These are phyloP conservation scores for Aegle marmelos DNA, from an alignment of 345 rosid genomes.

Conservation along the genomic window DNA sequence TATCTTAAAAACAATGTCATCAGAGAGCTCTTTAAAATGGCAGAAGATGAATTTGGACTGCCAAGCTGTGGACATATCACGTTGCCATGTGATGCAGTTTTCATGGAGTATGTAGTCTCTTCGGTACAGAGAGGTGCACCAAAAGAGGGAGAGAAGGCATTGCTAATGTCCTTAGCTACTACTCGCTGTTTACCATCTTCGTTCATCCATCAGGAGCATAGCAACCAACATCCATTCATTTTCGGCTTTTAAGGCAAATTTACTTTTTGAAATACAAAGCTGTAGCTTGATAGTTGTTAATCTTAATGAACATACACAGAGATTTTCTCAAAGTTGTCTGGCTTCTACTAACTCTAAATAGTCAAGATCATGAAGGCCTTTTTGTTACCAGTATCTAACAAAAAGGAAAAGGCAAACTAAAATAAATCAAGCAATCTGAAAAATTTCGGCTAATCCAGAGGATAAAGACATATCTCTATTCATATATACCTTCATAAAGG, in stretches of 20 bases:
- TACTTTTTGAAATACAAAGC: not conserved
- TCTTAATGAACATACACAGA: not conserved
- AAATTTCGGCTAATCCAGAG: not conserved
- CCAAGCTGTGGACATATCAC: slow-evolving; percentile 10
- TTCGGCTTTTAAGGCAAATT: not conserved
- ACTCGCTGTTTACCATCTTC: not conserved
- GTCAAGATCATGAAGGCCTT: not conserved
- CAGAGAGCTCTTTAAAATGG: slow-evolving; percentile 10
- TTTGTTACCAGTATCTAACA: not conserved
- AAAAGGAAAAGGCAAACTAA: not conserved
- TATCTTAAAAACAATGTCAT: not conserved
- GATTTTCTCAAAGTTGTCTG: not conserved
- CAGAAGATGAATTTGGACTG: slow-evolving; percentile 15
- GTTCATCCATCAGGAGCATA: not conserved
- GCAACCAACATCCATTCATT: not conserved
- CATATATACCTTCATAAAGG: not conserved
- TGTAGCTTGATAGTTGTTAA: not conserved
- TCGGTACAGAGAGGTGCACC: not conserved
- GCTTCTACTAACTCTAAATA: not conserved
- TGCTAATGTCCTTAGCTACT: slow-evolving; percentile 5
- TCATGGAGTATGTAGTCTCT: slow-evolving; percentile 8
- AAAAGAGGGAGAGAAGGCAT: slow-evolving; percentile 7
- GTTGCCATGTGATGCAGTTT: slow-evolving; percentile 14
- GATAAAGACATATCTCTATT: not conserved
- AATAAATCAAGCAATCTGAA: not conserved